phyloP scores from a whole-genome alignment of 2,329 filamentous ascomycete species.

The Metarhizium rileyi region DNA sequence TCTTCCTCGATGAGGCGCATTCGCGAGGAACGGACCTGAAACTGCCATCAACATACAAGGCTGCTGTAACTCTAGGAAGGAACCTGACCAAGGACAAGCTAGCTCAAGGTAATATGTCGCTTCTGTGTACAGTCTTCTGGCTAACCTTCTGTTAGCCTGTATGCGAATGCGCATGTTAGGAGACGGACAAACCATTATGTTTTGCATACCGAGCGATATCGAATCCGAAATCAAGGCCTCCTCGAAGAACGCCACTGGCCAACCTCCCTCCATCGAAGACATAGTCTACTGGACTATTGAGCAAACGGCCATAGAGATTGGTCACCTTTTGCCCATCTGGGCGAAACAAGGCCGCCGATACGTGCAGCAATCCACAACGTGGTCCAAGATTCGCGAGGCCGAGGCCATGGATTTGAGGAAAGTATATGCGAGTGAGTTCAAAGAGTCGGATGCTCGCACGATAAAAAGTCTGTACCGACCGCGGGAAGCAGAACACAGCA shows the following conservation, averaged over 20 bases:
- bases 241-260: conserved; percentile 20
- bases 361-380: conserved; percentile 29
- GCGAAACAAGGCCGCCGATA: conserved; percentile 46
- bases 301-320: conserved; percentile 42
- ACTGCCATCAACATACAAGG: conserved; percentile 46
- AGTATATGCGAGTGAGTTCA: background rate
- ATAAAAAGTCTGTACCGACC: conserved; percentile 3
- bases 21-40: conserved; percentile 58
- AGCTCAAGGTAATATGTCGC: conserved; percentile 44
- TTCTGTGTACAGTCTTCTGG: background rate
- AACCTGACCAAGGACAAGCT: conserved; percentile 56
- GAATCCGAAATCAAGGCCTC: conserved; percentile 35
- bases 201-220: conserved; percentile 50
- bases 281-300: conserved; percentile 50
- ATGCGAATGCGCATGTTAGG: conserved; percentile 60
- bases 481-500: background rate
- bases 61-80: conserved; percentile 57
- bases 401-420: background rate
- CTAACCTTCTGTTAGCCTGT: conserved; percentile 35
- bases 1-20: conserved; percentile 62
- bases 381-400: conserved; percentile 12
- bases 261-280: conserved; percentile 30
- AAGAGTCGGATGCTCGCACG: background rate
- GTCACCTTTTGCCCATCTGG: conserved; percentile 46
- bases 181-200: conserved; percentile 51